phyloP scores from a whole-genome alignment of 148 eudicot species.

The Dianthus caryophyllus region DNA sequence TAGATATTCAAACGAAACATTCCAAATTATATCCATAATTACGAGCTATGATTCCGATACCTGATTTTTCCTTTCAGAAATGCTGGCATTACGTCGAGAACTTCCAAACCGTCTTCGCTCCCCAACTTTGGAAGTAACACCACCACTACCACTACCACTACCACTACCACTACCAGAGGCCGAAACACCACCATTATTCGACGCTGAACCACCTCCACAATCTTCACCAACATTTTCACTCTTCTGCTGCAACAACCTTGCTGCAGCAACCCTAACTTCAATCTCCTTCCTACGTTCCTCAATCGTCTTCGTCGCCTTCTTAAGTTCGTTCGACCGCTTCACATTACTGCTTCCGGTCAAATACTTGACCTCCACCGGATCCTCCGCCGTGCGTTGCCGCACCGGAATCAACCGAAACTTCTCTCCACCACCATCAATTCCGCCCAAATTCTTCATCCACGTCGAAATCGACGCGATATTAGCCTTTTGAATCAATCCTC shows the following conservation, averaged over 20 bases:
- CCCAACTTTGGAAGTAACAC: slow-evolving; percentile 36
- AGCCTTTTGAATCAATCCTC: slow-evolving; percentile 54
- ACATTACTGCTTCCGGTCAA: slow-evolving; percentile 20
- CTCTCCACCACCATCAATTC: slow-evolving; percentile 76
- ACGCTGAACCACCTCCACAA: slow-evolving; percentile 17
- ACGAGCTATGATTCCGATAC: slow-evolving; percentile 28
- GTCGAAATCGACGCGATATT: slow-evolving; percentile 67
- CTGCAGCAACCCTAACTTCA: slow-evolving; percentile 90
- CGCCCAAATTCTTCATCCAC: slow-evolving; percentile 76
- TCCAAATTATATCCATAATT: neutral
- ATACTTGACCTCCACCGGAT: slow-evolving; percentile 64
- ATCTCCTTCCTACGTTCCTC: slow-evolving; percentile 92
- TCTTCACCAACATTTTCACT: slow-evolving; percentile 43
- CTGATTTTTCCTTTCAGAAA: slow-evolving; percentile 65
- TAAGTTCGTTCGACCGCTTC: slow-evolving; percentile 68
- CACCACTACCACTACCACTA: slow-evolving; percentile 14
- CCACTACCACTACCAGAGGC: slow-evolving; percentile 17
- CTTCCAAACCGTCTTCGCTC: slow-evolving; percentile 60
- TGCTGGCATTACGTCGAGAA: slow-evolving; percentile 44
- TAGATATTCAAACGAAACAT: neutral
- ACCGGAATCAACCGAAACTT: slow-evolving; percentile 60
- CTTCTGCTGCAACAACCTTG: slow-evolving; percentile 87
- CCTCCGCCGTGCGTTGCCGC: slow-evolving; percentile 52
- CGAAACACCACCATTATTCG: neutral
- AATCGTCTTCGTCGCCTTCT: slow-evolving; percentile 75